These are phyloP conservation scores for Candida nanaspora DNA, from an alignment of 805 yeast genomes.

Conservation along the genomic window DNA sequence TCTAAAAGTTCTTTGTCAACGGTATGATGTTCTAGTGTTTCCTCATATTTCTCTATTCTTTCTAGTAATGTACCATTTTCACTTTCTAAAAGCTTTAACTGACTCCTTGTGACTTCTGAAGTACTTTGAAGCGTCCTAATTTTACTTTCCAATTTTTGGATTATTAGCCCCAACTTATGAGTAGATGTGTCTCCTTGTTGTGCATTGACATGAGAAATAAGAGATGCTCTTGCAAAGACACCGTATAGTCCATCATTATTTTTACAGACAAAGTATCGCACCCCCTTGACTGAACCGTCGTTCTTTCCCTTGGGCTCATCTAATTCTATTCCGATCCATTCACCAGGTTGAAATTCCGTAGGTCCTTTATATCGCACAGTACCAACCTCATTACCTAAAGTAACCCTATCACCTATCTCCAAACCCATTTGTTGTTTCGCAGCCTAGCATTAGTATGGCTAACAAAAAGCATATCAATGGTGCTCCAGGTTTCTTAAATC, in stretches of 20 bases:
- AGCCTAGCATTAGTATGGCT: neutral
- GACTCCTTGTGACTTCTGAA: constrained; percentile 19
- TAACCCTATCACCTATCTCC: constrained; percentile 24
- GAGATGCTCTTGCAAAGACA: constrained; percentile 39
- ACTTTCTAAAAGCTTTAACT: constrained; percentile 18
- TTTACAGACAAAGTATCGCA: constrained; percentile 33
- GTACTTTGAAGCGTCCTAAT: constrained; percentile 26
- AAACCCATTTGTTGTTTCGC: neutral
- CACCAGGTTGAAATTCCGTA: constrained; percentile 53
- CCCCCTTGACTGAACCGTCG: constrained; percentile 39
- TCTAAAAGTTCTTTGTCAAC: constrained; percentile 40
- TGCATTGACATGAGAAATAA: no score
- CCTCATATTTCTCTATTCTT: constrained; percentile 12
- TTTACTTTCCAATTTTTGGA: constrained; percentile 40
- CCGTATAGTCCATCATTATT: constrained; percentile 31
- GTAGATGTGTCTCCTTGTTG: no score
- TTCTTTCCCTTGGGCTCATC: constrained; percentile 36
- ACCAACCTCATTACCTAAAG: constrained; percentile 33
- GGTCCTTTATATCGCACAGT: constrained; percentile 42
- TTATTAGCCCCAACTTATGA: constrained; percentile 24
- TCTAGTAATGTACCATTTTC: constrained; percentile 24
- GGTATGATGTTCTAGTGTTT: constrained; percentile 23
- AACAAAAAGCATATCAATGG: no score
- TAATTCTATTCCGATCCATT: constrained; percentile 47
- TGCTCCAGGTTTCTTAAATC: no score